These are phyloP conservation scores for Rhododendron williamsianum DNA, from an alignment of 148 eudicot species.

Conservation along the genomic window DNA sequence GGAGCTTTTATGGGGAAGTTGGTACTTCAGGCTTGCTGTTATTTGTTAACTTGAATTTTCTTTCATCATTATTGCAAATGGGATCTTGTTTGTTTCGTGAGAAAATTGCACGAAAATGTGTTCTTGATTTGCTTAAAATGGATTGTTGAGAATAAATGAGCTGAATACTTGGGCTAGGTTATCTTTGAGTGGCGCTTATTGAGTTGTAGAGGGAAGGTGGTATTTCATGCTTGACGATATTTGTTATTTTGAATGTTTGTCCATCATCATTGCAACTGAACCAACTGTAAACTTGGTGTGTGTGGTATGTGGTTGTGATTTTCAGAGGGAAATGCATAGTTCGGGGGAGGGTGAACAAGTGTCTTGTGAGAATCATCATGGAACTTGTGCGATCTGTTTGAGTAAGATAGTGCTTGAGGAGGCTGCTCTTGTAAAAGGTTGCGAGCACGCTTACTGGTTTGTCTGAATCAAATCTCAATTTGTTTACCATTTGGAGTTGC, in stretches of 20 bases:
- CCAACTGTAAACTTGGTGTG: neutral
- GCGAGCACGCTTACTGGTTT: constrained; percentile 99
- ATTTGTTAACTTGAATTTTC: neutral
- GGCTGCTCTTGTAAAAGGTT: constrained; percentile 92
- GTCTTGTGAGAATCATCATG: constrained; percentile 41
- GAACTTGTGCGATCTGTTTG: constrained; percentile 85
- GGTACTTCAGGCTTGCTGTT: neutral
- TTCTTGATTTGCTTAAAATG: neutral
- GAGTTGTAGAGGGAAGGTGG: neutral
- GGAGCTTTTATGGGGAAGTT: neutral
- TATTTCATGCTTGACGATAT: neutral
- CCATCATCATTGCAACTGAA: neutral
- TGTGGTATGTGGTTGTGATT: constrained; percentile 1
- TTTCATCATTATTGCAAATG: neutral
- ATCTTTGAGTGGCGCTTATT: neutral
- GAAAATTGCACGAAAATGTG: neutral
- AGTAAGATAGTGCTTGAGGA: constrained; percentile 69
- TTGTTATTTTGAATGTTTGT: neutral
- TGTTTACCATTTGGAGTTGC: neutral
- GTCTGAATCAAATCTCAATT: constrained; percentile 28
- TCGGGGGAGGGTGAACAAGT: constrained; percentile 15
- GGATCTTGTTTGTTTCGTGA: neutral
- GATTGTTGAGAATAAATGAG: neutral
- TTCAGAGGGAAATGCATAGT: constrained; percentile 36
- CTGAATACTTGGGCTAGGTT: neutral